A percentile compares a stretch with the other conserved stretches of the same genome.
Conservation (phyloP, 495 filamentous ascomycete species). For the Neurospora sp. region DNA sequence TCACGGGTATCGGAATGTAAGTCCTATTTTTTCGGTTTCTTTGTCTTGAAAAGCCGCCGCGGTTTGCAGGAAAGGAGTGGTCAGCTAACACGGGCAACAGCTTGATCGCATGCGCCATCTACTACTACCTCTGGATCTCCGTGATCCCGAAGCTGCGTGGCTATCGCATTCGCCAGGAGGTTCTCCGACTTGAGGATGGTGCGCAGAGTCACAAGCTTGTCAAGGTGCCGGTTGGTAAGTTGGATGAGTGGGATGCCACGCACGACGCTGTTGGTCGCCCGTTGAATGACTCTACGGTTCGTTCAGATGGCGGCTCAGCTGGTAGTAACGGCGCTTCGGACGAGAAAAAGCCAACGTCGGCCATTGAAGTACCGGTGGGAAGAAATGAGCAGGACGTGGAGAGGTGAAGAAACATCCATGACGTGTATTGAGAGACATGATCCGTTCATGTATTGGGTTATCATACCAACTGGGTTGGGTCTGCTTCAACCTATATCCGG, state of each 20-base stretch:
- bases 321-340: not conserved
- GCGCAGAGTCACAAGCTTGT: slow-evolving; percentile 42
- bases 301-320: not conserved
- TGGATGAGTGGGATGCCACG: slow-evolving; percentile 43
- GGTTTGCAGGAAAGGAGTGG: not conserved
- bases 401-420: not conserved
- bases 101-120: slow-evolving; percentile 39
- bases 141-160: slow-evolving; percentile 38
- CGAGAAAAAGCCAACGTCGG: not conserved
- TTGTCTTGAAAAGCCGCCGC: not conserved
- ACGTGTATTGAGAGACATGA: not conserved
- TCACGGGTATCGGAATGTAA: slow-evolving; percentile 46
- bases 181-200: slow-evolving; percentile 37
- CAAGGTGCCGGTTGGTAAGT: slow-evolving; percentile 40
- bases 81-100: slow-evolving; percentile 16
- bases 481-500: not conserved
- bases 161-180: slow-evolving; percentile 45
- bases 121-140: slow-evolving; percentile 48
- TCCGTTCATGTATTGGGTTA: not conserved
- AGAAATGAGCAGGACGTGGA: not conserved
- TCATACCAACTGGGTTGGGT: too few relatives aligned
- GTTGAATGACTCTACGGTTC: not conserved
- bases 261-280: slow-evolving; percentile 43
- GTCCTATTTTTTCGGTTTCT: slow-evolving; percentile 11
- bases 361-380: not conserved